Conservation (phyloP, 768 basidiomycete species). For the Coprinopsis marcescibilis region DNA sequence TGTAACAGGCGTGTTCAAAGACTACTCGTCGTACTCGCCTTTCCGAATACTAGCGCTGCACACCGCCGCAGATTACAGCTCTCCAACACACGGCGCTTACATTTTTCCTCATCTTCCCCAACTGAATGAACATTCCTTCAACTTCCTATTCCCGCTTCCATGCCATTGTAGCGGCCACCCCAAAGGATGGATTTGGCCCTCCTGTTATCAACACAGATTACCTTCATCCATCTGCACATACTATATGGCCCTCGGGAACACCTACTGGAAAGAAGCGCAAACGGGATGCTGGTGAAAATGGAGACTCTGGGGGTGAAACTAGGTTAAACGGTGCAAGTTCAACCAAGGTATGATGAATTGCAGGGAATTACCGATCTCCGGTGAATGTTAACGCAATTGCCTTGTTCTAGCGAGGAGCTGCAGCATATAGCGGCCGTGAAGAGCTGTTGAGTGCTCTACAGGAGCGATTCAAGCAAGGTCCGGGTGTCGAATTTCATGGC, state of each 20-base stretch:
- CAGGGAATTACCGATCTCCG: conserved; percentile 6
- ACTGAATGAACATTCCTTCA: conserved; percentile 8
- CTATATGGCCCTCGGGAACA: conserved; percentile 7
- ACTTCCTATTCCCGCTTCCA: conserved; percentile 24
- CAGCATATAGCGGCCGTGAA: conserved; percentile 23
- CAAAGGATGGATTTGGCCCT: conserved; percentile 20
- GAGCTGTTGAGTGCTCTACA: conserved; percentile 28
- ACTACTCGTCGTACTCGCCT: too few relatives aligned
- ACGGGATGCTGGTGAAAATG: conserved; percentile 1
- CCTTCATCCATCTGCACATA: conserved; percentile 13
- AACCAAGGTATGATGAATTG: conserved; percentile 10
- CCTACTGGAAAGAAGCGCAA: conserved; percentile 6
- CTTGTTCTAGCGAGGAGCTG: conserved; percentile 20
- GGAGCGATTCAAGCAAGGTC: conserved; percentile 26
- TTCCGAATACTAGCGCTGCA: too few relatives aligned
- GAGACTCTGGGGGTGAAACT: conserved; percentile 1
- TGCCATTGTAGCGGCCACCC: conserved; percentile 28
- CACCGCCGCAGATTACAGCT: not conserved
- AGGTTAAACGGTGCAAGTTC: conserved; percentile 3
- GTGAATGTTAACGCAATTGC: not conserved
- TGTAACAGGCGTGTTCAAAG: too few relatives aligned
- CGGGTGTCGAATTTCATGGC: conserved; percentile 38
- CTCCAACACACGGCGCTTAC: too few relatives aligned
- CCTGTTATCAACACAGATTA: conserved; percentile 15
- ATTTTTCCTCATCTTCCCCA: not conserved